phyloP scores from a whole-genome alignment of 2,329 filamentous ascomycete species.

The Talaromyces sp. region DNA sequence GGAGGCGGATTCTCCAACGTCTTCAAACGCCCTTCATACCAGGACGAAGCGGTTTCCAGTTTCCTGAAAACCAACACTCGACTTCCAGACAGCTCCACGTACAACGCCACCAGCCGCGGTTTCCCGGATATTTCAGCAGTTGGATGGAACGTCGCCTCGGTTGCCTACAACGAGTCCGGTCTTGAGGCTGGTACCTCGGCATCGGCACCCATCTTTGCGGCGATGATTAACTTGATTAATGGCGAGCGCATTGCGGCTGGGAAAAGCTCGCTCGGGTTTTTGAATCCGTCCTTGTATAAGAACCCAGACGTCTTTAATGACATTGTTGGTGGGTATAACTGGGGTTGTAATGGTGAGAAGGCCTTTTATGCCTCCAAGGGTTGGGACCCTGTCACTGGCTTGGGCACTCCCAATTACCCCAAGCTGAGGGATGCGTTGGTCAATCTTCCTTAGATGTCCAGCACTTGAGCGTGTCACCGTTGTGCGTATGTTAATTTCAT shows the following conservation, averaged over 20 bases:
- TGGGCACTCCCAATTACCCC: constrained; percentile 20
- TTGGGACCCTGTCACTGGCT: constrained; percentile 25
- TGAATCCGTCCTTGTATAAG: constrained; percentile 56
- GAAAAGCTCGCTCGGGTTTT: constrained; percentile 48
- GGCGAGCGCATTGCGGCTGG: constrained; percentile 50
- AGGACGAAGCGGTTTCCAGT: constrained; percentile 32
- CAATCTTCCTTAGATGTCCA: neutral
- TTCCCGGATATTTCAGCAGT: constrained; percentile 58
- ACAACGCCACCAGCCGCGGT: constrained; percentile 48
- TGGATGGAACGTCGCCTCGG: neutral
- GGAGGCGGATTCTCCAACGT: constrained; percentile 42
- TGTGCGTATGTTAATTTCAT: neutral
- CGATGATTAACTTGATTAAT: constrained; percentile 57
- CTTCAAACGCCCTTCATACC: constrained; percentile 39
- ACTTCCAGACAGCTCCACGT: constrained; percentile 31
- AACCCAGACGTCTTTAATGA: neutral
- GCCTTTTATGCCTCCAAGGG: constrained; percentile 11
- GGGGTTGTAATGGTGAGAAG: neutral
- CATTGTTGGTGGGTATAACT: neutral
- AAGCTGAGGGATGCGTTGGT: neutral
- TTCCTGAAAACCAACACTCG: constrained; percentile 33
- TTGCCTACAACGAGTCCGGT: neutral
- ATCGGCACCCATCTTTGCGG: constrained; percentile 53
- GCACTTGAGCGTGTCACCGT: neutral
- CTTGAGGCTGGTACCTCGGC: constrained; percentile 28